phyloP scores from a whole-genome alignment of 2,329 filamentous ascomycete genomes.

The Curvularia hawaiiensis region DNA sequence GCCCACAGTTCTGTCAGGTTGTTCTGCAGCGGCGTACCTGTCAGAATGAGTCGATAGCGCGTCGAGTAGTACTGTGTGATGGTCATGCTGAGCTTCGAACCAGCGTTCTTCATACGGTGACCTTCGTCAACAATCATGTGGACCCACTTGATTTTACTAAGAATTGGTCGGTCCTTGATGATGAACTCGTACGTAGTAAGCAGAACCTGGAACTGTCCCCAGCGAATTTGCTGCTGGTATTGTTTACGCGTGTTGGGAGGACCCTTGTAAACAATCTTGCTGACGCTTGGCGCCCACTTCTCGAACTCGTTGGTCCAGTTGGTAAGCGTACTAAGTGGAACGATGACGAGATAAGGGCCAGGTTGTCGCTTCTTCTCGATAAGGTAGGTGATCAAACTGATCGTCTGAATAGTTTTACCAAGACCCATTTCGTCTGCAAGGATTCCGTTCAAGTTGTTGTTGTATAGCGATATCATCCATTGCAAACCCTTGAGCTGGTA shows the following conservation, averaged over 20 bases:
- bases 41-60: constrained; percentile 93
- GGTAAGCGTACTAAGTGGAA: constrained; percentile 93
- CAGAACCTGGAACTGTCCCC: constrained; percentile 93
- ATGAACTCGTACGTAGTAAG: constrained; percentile 99
- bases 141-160: constrained; percentile 99
- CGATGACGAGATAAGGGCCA: constrained; percentile 94
- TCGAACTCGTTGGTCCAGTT: constrained; percentile 99
- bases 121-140: constrained; percentile 99
- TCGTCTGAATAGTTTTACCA: constrained; percentile 98
- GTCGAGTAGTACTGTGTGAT: constrained; percentile 95
- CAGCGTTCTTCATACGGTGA: constrained; percentile 98
- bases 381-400: constrained; percentile 94
- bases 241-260: constrained; percentile 85
- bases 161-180: constrained; percentile 94
- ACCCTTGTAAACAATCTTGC: constrained; percentile 94
- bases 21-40: constrained; percentile 96
- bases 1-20: constrained; percentile 97
- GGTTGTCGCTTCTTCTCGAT: constrained; percentile 93
- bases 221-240: constrained; percentile 92
- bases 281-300: constrained; percentile 92
- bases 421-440: constrained; percentile 99
- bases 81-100: constrained; percentile 94
- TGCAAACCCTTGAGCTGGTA: constrained; percentile 98
- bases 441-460: constrained; percentile 99
- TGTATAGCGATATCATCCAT: constrained; percentile 99